phyloP scores from a whole-genome alignment of 1,284 basidiomycete species.

The Malassezia vespertilionis region DNA sequence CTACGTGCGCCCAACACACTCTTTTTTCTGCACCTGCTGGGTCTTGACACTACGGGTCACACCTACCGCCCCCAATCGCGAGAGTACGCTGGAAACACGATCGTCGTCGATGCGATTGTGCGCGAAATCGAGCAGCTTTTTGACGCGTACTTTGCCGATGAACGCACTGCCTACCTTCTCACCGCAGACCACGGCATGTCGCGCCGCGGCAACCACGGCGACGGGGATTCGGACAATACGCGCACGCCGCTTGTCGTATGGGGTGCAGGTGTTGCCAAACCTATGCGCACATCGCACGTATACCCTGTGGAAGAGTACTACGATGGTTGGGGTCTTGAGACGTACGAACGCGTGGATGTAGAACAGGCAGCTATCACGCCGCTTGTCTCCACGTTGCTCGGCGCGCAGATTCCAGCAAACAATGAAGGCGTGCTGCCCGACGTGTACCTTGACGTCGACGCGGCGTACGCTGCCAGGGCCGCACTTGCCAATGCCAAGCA shows the following conservation, averaged over 20 bases:
- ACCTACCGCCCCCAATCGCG: constrained; percentile 73
- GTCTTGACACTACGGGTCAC: constrained; percentile 77
- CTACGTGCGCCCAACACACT: constrained; percentile 56
- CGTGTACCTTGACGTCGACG: constrained; percentile 33
- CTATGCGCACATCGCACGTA: not conserved
- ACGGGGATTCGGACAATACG: constrained; percentile 78
- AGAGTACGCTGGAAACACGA: constrained; percentile 79
- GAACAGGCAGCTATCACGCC: constrained; percentile 75
- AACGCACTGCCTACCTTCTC: constrained; percentile 66
- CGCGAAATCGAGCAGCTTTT: constrained; percentile 59
- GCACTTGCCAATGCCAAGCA: constrained; percentile 64
- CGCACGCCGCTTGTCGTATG: constrained; percentile 73
- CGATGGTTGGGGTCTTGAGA: constrained; percentile 28
- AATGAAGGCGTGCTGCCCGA: constrained; percentile 47
- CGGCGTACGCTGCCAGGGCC: constrained; percentile 54
- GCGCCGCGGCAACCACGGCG: constrained; percentile 75
- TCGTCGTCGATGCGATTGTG: constrained; percentile 69
- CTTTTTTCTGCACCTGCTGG: constrained; percentile 74
- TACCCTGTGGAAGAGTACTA: constrained; percentile 27
- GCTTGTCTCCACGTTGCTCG: constrained; percentile 54
- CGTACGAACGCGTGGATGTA: constrained; percentile 51
- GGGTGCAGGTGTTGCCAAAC: constrained; percentile 56
- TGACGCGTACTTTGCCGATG: constrained; percentile 52
- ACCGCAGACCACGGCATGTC: constrained; percentile 88
- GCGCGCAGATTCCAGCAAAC: constrained; percentile 42